A percentile compares a stretch with the other conserved stretches of the same genome.
Conservation (phyloP, 441 rosid genomes). For the Eruca vesicaria region DNA sequence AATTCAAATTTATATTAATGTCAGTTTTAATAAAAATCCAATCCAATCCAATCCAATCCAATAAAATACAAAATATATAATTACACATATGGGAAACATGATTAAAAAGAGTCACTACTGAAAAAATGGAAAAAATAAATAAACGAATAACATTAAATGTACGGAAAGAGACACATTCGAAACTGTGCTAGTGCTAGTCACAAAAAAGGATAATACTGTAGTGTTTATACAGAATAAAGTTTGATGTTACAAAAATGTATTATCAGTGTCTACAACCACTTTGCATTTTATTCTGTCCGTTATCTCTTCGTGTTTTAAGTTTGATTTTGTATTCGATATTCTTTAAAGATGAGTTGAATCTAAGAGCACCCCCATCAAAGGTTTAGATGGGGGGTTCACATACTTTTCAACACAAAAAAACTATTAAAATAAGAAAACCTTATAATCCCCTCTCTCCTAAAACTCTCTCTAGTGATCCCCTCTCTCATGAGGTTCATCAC, state of each 20-base stretch:
- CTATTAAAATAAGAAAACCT: too few relatives aligned
- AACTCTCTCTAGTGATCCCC: too few relatives aligned
- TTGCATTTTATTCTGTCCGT: too few relatives aligned
- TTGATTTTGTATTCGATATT: too few relatives aligned
- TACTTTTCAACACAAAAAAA: too few relatives aligned
- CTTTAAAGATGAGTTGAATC: too few relatives aligned
- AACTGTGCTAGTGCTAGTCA: neutral
- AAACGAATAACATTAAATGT: neutral
- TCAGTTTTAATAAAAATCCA: neutral
- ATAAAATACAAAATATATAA: neutral
- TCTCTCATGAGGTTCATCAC: too few relatives aligned
- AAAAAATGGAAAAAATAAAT: neutral
- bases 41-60: neutral
- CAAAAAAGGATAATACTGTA: neutral
- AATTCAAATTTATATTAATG: neutral
- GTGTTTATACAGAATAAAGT: neutral
- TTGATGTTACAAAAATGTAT: neutral
- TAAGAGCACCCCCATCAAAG: too few relatives aligned
- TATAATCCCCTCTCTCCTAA: too few relatives aligned
- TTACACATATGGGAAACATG: neutral
- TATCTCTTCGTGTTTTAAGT: too few relatives aligned
- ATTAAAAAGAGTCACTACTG: neutral
- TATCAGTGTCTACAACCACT: too few relatives aligned
- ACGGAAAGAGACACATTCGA: neutral
- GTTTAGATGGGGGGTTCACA: too few relatives aligned